Percentiles rank a stretch among this genome's conserved stretches.
Evolutionary conservation across 441 rosid genomes (phyloP).

Genomic region (Dalechampia spathulata): DNA sequence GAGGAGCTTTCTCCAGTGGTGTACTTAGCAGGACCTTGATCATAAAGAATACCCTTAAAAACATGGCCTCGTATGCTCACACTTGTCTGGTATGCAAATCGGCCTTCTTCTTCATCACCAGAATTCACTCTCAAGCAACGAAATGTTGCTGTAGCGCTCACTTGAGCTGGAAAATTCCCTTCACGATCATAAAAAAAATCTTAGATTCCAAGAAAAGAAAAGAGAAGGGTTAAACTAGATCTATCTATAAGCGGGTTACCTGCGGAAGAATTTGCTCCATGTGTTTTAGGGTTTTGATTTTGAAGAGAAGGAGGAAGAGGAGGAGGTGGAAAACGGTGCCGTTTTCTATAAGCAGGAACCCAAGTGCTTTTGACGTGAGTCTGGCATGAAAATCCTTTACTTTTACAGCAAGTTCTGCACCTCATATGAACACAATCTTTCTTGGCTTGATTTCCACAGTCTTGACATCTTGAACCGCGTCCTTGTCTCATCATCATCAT

Average conservation of each 20-base stretch:
- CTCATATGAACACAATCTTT: conserved; percentile 74
- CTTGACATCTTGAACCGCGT: conserved; percentile 60
- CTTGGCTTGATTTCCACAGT: conserved; percentile 86
- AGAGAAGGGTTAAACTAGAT: not conserved
- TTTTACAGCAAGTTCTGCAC: conserved; percentile 90
- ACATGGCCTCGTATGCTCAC: conserved; percentile 77
- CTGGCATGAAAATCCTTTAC: conserved; percentile 68
- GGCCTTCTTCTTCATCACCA: conserved; percentile 52
- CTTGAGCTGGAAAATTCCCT: conserved; percentile 56
- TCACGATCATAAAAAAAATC: not conserved
- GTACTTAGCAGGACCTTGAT: conserved; percentile 84
- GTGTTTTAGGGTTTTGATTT: conserved; percentile 45
- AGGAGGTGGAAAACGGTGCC: conserved; percentile 41
- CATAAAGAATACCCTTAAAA: conserved; percentile 84
- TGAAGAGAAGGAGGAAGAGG: conserved; percentile 21
- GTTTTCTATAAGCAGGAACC: conserved; percentile 82
- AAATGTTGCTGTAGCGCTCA: conserved; percentile 55
- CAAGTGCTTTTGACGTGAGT: conserved; percentile 96
- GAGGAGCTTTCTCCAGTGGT: conserved; percentile 21
- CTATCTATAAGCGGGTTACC: conserved; percentile 17
- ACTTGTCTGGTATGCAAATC: conserved; percentile 73
- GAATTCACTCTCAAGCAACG: conserved; percentile 70
- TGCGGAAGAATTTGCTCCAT: conserved; percentile 31
- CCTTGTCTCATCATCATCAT: conserved; percentile 22
- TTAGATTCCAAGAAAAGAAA: not conserved